Evolutionary conservation across 2,329 filamentous ascomycete genomes (phyloP).

Genomic region (Pseudonectria foliicola): DNA sequence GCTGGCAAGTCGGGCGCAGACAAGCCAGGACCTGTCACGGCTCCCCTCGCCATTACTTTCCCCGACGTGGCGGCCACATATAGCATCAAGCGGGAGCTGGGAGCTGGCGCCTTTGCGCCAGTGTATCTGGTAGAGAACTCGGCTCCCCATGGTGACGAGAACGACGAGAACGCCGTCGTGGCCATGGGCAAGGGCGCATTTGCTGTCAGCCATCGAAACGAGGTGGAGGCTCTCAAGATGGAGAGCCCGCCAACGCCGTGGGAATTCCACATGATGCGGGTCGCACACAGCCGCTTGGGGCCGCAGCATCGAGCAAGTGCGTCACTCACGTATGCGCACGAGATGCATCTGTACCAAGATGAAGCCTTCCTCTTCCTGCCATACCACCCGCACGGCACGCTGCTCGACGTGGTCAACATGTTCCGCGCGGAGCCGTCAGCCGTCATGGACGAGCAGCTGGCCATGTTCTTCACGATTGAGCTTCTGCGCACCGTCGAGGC

Average conservation of each 20-base stretch:
- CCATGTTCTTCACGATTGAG: constrained; percentile 94
- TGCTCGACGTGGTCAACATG: constrained; percentile 90
- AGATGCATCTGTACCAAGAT: constrained; percentile 85
- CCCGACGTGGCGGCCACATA: constrained; percentile 60
- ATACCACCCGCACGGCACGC: constrained; percentile 79
- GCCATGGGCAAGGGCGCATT: constrained; percentile 58
- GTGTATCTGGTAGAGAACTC: constrained; percentile 85
- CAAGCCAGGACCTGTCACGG: constrained; percentile 49
- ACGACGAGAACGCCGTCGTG: constrained; percentile 36
- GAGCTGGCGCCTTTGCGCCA: constrained; percentile 88
- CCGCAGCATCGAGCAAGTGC: constrained; percentile 63
- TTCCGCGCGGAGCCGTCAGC: constrained; percentile 64
- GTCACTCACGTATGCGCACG: constrained; percentile 76
- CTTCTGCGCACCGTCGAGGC: constrained; percentile 84
- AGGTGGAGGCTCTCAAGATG: constrained; percentile 86
- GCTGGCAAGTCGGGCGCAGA: constrained; percentile 51
- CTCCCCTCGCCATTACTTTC: constrained; percentile 62
- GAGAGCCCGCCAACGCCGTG: constrained; percentile 81
- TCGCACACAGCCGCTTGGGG: constrained; percentile 69
- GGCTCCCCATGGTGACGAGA: constrained; percentile 39
- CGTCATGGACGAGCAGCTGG: constrained; percentile 81
- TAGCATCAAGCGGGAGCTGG: constrained; percentile 75
- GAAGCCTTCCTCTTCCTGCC: constrained; percentile 87
- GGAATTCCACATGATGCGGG: constrained; percentile 95
- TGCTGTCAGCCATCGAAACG: constrained; percentile 45